Evolutionary conservation across 2,329 filamentous ascomycete species (phyloP), one percentile per base, ranked within the genome.

Genomic region (Colletotrichum sp.): DNA sequence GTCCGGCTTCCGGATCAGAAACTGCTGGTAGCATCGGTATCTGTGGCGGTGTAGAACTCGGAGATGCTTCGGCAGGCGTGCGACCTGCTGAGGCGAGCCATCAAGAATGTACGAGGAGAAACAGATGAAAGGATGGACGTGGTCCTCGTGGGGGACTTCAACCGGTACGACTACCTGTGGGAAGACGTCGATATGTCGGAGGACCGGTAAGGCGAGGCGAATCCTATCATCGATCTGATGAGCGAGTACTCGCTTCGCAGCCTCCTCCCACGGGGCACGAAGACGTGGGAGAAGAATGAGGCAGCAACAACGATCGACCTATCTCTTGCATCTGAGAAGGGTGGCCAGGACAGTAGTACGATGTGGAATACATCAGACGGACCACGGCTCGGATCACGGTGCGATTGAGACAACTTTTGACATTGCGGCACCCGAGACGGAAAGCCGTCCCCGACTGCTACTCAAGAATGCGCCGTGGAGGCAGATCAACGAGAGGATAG

Each of bases 201-300:
- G 16, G 57, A 44, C 24, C 81, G 81, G 70, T 78, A 86, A 76
- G 84, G 84, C n/a, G 82, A 85, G 79, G 84, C 80, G 26, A 80
- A 85, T 64, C 76, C 67, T 66, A 84, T 85, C 59, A 81, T 86
- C 64, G 77, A 85, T 66, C 77, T 86, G 6, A 85, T 85, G 77
- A 81, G 74, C 76, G 79, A 85, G 49, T 80, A 80, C 75, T 71
- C 66, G 57, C 80, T 86, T 4, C 71, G 71, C 2, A 26, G 26
- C 26, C 74, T 86, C 34, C 82, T 85, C 5, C 83, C 80, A 52
- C 67, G 80, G 75, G 83, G 82, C 2, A 85, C 80, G 34, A 85
- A 85, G 75, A 85, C 79, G 77, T 85, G 77, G 83, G 68, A 83
- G 21, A 74, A 65, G 34, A 49, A 66, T 3, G 79, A 13, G 67